Base-by-base conservation (phyloP, 2,329 filamentous ascomycete species). In the Talaromyces sp. region DNA sequence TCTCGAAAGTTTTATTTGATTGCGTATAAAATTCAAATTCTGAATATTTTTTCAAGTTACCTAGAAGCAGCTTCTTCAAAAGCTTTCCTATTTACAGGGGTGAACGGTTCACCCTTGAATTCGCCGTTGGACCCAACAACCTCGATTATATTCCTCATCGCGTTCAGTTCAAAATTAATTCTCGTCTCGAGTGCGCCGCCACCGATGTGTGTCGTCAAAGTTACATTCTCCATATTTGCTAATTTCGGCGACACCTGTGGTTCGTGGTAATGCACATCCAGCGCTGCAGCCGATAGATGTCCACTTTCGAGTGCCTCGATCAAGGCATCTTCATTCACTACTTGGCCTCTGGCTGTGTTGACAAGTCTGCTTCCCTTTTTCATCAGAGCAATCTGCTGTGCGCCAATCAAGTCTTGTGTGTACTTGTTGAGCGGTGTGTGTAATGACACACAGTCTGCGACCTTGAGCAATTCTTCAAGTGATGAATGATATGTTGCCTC, bases 271-370 rank as follows among this genome's bases (percentile, higher is more conserved):
- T 58, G 57, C 26, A 58, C 57, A 21, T 58, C 50, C 27, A 58
- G 35, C 9, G 35, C 57, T 19, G 50, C 81, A 4, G 78, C 69
- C 1, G 71, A 70, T 1, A 84, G 63, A 56, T 80, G 79, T 0
- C 81, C 80, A 6, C 68, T 74, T 58, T 81, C 75, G 4, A 84
- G 64, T 0, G 80, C 82, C 11, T 70, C 66, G 6, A 81, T 73
- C 17, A 84, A 65, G 0, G 81, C 81, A 3, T 69, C 66, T 64
- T 84, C 80, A 61, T 84, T 76, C 0, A 84, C 69, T 3, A 84
- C 69, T 13, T 75, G 75, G 0, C 82, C 82, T 0, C 82, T 74
- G 0, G 81, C 78, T 0, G 82, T 84, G 65, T 84, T 84, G 32
- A 84, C 71, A 4, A 84, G 65, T 58, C 79, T 76, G 0, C 72